phyloP scores from a whole-genome alignment of 2,329 filamentous ascomycete genomes.

The Colletotrichum lindemuthianum region DNA sequence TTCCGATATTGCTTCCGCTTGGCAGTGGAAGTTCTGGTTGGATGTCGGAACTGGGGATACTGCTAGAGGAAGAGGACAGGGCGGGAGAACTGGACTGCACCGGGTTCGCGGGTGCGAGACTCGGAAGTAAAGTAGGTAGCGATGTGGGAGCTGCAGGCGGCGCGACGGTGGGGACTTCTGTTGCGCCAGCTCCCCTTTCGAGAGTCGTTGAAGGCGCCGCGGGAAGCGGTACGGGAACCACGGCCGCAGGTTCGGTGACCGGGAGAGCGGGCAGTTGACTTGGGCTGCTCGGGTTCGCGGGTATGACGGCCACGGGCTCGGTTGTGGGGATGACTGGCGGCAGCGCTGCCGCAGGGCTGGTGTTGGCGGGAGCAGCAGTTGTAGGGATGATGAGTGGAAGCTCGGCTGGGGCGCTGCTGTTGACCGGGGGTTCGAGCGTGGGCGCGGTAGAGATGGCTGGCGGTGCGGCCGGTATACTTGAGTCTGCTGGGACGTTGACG shows the following conservation, averaged over 20 bases:
- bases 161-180: background rate
- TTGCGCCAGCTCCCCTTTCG: background rate
- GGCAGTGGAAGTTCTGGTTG: too few relatives aligned
- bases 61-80: too few relatives aligned
- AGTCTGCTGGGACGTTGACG: background rate
- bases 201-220: background rate
- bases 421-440: background rate
- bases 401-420: background rate
- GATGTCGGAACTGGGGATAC: background rate
- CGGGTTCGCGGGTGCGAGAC: constrained; percentile 11
- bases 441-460: background rate
- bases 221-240: constrained; percentile 7
- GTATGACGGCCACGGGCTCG: background rate
- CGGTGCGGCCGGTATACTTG: background rate
- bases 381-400: background rate
- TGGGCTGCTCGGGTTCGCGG: constrained; percentile 2
- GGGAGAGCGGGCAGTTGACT: constrained; percentile 10
- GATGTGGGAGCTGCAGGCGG: background rate
- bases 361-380: background rate
- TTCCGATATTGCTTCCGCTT: too few relatives aligned
- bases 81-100: background rate
- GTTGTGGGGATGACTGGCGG: constrained; percentile 1
- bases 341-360: background rate
- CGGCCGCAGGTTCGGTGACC: constrained; percentile 13
- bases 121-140: background rate